phyloP scores from a whole-genome alignment of 2,329 filamentous ascomycete genomes.

The Paracoccidioides brasiliensis region DNA sequence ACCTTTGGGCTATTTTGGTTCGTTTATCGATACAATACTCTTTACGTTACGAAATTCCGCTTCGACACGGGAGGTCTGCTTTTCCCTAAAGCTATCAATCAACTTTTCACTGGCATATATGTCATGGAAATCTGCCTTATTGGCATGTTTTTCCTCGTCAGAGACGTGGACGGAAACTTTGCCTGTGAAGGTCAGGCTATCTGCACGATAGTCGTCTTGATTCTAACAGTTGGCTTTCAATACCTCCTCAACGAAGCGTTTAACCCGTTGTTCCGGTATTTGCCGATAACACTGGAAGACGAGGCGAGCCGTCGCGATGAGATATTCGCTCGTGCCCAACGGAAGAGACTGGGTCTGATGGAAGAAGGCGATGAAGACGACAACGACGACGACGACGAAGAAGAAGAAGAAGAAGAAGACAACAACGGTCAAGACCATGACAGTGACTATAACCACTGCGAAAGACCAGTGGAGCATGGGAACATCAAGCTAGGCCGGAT shows the following conservation, averaged over 20 bases:
- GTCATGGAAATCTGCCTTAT: conserved; percentile 86
- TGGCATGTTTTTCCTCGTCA: conserved; percentile 73
- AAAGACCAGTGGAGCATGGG: conserved; percentile 29
- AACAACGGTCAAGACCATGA: conserved; percentile 33
- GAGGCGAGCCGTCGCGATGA: conserved; percentile 85
- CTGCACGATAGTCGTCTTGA: conserved; percentile 63
- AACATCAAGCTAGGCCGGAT: conserved; percentile 34
- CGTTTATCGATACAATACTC: conserved; percentile 89
- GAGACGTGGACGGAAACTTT: conserved; percentile 40
- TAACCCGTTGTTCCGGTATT: conserved; percentile 68
- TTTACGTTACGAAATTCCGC: conserved; percentile 83
- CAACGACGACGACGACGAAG: conserved; percentile 28
- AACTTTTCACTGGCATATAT: conserved; percentile 88
- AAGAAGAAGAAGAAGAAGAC: conserved; percentile 32
- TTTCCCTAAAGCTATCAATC: conserved; percentile 86
- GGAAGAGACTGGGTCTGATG: conserved; percentile 51
- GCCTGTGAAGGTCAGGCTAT: conserved; percentile 65
- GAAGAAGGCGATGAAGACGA: conserved; percentile 38
- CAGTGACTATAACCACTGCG: conserved; percentile 29
- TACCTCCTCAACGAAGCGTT: conserved; percentile 71
- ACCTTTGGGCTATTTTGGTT: conserved; percentile 88
- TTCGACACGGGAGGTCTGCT: conserved; percentile 85
- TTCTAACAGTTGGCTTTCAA: conserved; percentile 67
- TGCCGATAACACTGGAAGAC: conserved; percentile 91
- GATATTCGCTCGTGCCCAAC: conserved; percentile 70